Base-by-base conservation (phyloP, 805 yeast species). In the Suhomyces sp. region DNA sequence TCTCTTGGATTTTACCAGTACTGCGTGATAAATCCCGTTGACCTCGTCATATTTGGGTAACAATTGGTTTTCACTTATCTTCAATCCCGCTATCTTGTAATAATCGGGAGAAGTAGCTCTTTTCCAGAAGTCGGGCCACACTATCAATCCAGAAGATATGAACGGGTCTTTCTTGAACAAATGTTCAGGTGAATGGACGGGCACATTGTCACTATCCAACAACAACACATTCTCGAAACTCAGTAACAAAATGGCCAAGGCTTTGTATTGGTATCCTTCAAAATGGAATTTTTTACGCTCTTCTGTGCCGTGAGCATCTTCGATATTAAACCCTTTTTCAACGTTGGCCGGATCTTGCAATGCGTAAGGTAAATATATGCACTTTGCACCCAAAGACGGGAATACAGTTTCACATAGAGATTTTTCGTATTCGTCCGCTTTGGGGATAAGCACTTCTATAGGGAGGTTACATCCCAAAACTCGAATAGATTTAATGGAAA, bases 121-220 rank as follows among this genome's bases (percentile, higher is more conserved):
- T 66, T 85, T 81, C 96, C 96, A 89, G 66, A 84, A 89, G 67
- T 89, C 97, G 1, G 96, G 96, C 93, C 96, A 89, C 2, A 84
- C 74, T 29, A 86, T 76, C 65, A 86, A 65, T 3, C 88, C 87
- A 37, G 70, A 66, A 12, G 69, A 63, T 25, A 53, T 74, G 67
- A 80, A 89, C 0, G 89, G 84, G 44, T 83, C 82, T 10, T 71
- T 67, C 3, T 69, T 71, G 63, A 89, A 86, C 20, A 88, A 63
- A 17, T 66, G 64, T 57, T 84, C 87, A 2, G 93, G 86, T 10
- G 84, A 77, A 59, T 76, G 77, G 2, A 86, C 80, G 0, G 96
- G 91, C 54, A 84, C 77, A 57, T 86, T 84, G 66, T 89, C 96
- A 37, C 92, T 82, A 63, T 89, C 97, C 59, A 88, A 67, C 44